Base-by-base conservation (phyloP, 768 basidiomycete genomes). In the Tremella mesenterica region DNA sequence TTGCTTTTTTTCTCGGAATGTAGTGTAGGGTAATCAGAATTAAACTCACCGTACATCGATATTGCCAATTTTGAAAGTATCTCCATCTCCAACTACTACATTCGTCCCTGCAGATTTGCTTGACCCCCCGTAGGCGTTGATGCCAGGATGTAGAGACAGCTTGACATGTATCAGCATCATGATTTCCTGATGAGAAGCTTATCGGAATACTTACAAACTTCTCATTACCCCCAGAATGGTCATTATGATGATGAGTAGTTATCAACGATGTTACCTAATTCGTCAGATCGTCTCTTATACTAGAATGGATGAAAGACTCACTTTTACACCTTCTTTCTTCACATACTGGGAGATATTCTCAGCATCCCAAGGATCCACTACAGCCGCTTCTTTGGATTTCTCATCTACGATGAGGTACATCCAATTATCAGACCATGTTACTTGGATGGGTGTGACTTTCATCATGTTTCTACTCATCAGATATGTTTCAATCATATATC, bases 171-270 rank as follows among this genome's bases (percentile, higher is more conserved):
- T 38, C 29, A 50, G 52, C 16, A 21, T 50, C 23, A 48, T 21
- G 12, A 34, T 13, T 23, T 9, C 20, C 36, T 52, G 34, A 4
- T 45, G 43, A 39, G 21, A 8, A 5, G 5, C 6, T 5, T 8
- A 48, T 12, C n/a, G 16, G 47, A n/a, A 61, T n/a, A n/a, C 66
- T 56, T 16, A 70, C 56, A 29, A 88, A 87, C 76, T 82, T 58
- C 30, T 50, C 69, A 73, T 92, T 93, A 29, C 90, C 90, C 18
- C 87, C 88, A 59, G 83, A 84, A 71, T 91, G 90, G 75, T 96
- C 92, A 58, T 78, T 64, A 72, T 95, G 92, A 72, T 91, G 88
- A 73, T 95, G 93, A 2, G 93, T 97, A 12, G 89, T 95, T 61
- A 97, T 57, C 38, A 73, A 41, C 14, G 64, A 62, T 3, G 64